Base-by-base conservation (phyloP, 352 stramenopile genomes). In the Pythium brassicae region DNA sequence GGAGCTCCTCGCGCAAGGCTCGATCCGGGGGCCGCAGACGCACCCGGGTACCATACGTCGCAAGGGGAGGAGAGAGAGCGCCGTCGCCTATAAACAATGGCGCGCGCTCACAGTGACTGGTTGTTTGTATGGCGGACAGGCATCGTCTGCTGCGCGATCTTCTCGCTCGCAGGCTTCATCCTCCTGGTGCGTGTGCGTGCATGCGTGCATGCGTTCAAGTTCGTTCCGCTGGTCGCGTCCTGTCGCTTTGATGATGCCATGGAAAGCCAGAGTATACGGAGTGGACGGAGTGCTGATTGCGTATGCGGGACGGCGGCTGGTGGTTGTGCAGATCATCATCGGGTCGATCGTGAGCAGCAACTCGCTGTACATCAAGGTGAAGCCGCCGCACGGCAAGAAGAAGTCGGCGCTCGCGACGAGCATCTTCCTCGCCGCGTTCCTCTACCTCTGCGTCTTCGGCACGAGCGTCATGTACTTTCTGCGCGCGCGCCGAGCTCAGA, bases 391-490 rank as follows among this genome's bases (percentile, higher is more conserved):
- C 27, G 84, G 84, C 40, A 86, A 94, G 58, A 76, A 83, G 55
- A 92, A 92, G 62, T 90, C 84, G 42, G 91, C 82, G 25, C 69
- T 94, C 43, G 84, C 84, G 9, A 83, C 76, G 34, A 94, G 82
- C 67, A 90, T 94, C 61, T 94, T 94, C 67, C 79, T 94, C 48
- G 84, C 84, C 8, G 74, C 82, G 23, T 90, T 92, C 60, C 71
- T 94, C 40, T 94, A 94, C 53, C 60, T 94, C 42, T 92, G 82
- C 47, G 65, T 91, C 55, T 94, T 94, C 52, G 82, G 83, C 51
- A 90, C 76, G 32, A 94, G 84, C 65, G 70, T 92, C 65, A 92
- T 89, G 77, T 94, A 92, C 65, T 89, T 92, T 59, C 59, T 90
- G 47, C 78, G 82, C 39, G 80, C 82, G 23, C 72, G 84, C 40